Conservation (phyloP, 192 early-diverging fungal genomes). For the Coemansia sp. region DNA sequence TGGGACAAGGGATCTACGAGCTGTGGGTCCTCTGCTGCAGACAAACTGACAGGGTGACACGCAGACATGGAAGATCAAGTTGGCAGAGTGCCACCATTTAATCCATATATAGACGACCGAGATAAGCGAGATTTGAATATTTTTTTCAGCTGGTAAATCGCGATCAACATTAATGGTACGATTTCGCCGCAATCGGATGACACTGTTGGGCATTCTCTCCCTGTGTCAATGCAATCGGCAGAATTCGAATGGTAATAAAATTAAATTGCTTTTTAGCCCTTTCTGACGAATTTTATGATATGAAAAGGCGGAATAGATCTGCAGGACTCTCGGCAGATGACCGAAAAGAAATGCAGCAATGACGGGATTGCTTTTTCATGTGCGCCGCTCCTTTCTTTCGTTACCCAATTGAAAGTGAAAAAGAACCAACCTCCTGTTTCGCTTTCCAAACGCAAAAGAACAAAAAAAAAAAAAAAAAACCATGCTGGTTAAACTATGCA, state of each 20-base stretch:
- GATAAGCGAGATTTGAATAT: not conserved
- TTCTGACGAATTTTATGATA: not conserved
- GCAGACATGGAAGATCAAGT: not conserved
- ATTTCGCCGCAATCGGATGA: not conserved
- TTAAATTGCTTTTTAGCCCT: not conserved
- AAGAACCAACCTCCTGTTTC: not conserved
- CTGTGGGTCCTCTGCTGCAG: not conserved
- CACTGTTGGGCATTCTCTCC: too few species aligned
- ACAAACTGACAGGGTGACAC: not conserved
- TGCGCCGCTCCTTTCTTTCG: not conserved
- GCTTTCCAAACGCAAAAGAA: not conserved
- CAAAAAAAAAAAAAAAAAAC: not conserved
- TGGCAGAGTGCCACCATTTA: not conserved
- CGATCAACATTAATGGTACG: not conserved
- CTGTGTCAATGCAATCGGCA: not conserved
- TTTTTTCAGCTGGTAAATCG: not conserved
- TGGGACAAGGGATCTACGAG: not conserved
- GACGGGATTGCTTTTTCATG: not conserved
- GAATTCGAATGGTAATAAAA: conserved; percentile 1
- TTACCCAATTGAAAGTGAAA: not conserved
- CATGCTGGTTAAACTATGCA: conserved; percentile 4
- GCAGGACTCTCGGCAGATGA: conserved; percentile 5
- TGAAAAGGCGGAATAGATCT: conserved; percentile 1
- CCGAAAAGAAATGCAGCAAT: not conserved
- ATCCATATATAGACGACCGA: not conserved